These are phyloP conservation scores for Aureobasidium sp. DNA, from an alignment of 2,329 filamentous ascomycete species.

Conservation along the genomic window DNA sequence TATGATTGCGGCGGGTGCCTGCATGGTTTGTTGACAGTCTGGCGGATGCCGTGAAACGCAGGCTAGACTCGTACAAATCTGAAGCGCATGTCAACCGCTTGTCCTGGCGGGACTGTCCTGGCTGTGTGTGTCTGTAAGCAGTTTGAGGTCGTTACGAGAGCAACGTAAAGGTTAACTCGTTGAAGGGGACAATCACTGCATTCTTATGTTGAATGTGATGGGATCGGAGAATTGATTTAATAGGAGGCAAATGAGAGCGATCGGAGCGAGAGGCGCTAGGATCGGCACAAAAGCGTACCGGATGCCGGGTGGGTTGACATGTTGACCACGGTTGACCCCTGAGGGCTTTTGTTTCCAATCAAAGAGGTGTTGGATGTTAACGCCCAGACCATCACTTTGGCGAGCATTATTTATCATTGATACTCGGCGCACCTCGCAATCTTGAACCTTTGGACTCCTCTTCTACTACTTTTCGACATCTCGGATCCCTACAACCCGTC, in stretches of 20 bases:
- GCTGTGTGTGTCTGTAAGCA: neutral
- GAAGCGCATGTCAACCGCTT: slow-evolving; percentile 6
- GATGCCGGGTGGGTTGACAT: slow-evolving; percentile 7
- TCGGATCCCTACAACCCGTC: neutral
- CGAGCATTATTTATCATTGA: slow-evolving; percentile 9
- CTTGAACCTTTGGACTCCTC: neutral
- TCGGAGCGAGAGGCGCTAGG: neutral
- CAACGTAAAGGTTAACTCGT: neutral
- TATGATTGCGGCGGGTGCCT: slow-evolving; percentile 10
- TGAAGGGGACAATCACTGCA: neutral
- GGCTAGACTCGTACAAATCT: slow-evolving; percentile 8
- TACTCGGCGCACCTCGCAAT: slow-evolving; percentile 8
- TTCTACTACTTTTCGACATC: neutral
- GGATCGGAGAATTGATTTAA: neutral
- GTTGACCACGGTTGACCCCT: slow-evolving; percentile 9
- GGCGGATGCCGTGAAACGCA: slow-evolving; percentile 10
- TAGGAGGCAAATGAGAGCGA: slow-evolving; percentile 11
- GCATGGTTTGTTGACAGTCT: slow-evolving; percentile 5
- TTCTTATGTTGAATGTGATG: neutral
- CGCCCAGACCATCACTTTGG: slow-evolving; percentile 11
- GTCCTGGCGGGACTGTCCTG: neutral
- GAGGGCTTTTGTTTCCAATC: slow-evolving; percentile 2
- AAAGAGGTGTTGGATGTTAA: slow-evolving; percentile 8
- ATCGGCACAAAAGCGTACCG: slow-evolving; percentile 4
- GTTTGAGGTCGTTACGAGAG: neutral